Evolutionary conservation across 2,329 filamentous ascomycete species (phyloP).

Genomic region (Ciborinia camelliae): DNA sequence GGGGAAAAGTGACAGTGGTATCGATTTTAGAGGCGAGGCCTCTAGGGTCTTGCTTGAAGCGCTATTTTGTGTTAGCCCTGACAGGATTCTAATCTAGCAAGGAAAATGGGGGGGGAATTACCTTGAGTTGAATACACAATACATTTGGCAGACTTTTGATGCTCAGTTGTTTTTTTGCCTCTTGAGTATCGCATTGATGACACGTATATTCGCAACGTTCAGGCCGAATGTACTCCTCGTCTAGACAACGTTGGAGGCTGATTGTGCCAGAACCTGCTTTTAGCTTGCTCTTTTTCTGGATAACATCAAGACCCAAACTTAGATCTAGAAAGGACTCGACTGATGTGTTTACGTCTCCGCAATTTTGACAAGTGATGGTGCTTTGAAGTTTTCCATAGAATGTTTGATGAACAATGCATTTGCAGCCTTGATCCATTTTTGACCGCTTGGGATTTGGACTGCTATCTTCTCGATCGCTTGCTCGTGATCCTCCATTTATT

Average conservation of each 20-base stretch:
- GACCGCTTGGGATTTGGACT: conserved; percentile 27
- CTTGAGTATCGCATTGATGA: conserved; percentile 72
- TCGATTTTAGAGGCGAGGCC: conserved; percentile 83
- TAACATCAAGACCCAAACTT: conserved; percentile 76
- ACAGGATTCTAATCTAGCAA: neutral
- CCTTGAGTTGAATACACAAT: conserved; percentile 89
- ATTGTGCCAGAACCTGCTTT: conserved; percentile 43
- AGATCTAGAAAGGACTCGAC: conserved; percentile 90
- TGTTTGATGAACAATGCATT: conserved; percentile 89
- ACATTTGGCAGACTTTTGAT: conserved; percentile 86
- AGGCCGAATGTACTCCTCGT: conserved; percentile 78
- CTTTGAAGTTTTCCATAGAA: conserved; percentile 91
- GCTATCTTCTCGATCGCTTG: conserved; percentile 25
- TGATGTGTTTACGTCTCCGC: conserved; percentile 75
- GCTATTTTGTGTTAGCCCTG: conserved; percentile 39
- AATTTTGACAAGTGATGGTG: conserved; percentile 87
- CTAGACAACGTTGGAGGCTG: conserved; percentile 71
- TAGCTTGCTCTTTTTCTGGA: conserved; percentile 61
- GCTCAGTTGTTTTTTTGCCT: conserved; percentile 78
- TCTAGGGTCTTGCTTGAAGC: conserved; percentile 70
- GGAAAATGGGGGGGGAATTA: conserved; percentile 37
- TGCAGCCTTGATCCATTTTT: conserved; percentile 51
- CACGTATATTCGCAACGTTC: conserved; percentile 92
- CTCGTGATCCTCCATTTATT: conserved; percentile 61
- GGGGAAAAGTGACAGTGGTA: conserved; percentile 78